A percentile compares a stretch with the other conserved stretches of the same genome.
These are phyloP conservation scores for Lactarius hengduanensis DNA, from an alignment of 768 basidiomycete genomes.

Conservation along the genomic window DNA sequence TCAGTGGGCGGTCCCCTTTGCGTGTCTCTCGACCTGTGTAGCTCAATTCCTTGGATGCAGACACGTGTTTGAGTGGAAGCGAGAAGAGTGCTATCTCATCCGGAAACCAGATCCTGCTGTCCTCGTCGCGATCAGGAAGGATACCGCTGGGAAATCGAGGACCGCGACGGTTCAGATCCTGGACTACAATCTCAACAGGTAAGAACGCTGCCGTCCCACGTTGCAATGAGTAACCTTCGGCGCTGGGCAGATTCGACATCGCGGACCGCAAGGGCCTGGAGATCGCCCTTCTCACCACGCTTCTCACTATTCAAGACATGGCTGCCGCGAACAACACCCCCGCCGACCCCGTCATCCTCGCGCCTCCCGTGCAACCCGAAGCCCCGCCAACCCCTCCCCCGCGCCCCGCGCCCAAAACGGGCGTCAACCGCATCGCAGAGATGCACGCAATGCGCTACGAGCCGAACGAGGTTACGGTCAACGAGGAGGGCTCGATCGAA, in stretches of 20 bases:
- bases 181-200: slow-evolving; percentile 85
- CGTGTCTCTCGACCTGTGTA: background rate
- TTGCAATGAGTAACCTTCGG: background rate
- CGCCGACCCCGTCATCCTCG: slow-evolving; percentile 8
- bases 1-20: slow-evolving; percentile 39
- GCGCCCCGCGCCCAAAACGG: slow-evolving; percentile 61
- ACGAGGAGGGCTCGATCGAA: slow-evolving; percentile 57
- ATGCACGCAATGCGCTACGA: slow-evolving; percentile 65
- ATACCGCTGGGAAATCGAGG: slow-evolving; percentile 62
- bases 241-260: slow-evolving; percentile 65
- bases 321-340: slow-evolving; percentile 53
- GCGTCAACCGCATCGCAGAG: slow-evolving; percentile 69
- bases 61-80: slow-evolving; percentile 83
- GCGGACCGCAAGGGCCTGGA: slow-evolving; percentile 84
- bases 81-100: slow-evolving; percentile 78
- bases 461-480: slow-evolving; percentile 71
- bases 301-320: slow-evolving; percentile 74
- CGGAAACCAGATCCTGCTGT: slow-evolving; percentile 88
- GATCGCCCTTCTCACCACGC: slow-evolving; percentile 71
- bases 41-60: slow-evolving; percentile 38
- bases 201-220: slow-evolving; percentile 16
- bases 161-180: slow-evolving; percentile 70
- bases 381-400: slow-evolving; percentile 51
- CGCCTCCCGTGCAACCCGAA: slow-evolving; percentile 8
- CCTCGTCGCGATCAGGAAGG: slow-evolving; percentile 78